Conservation (phyloP, 2,329 filamentous ascomycete species). For the Colletotrichum scovillei region DNA sequence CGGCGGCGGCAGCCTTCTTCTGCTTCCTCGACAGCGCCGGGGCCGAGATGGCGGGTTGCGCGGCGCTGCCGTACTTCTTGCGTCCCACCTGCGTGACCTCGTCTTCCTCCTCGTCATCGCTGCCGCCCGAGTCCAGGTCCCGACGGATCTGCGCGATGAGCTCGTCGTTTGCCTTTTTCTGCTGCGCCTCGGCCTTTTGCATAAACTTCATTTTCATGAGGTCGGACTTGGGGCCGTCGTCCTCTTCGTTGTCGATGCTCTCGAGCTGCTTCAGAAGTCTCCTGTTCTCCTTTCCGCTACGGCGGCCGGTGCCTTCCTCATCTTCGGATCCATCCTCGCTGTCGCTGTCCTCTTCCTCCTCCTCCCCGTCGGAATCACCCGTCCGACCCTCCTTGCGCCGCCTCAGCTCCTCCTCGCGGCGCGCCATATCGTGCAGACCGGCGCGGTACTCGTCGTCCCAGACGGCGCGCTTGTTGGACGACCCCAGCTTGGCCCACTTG, state of each 20-base stretch:
- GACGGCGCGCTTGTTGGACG: slow-evolving; percentile 80
- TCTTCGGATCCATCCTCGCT: slow-evolving; percentile 62
- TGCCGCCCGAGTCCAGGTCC: slow-evolving; percentile 70
- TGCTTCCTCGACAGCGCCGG: slow-evolving; percentile 40
- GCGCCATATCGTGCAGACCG: slow-evolving; percentile 83
- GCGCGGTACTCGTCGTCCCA: slow-evolving; percentile 91
- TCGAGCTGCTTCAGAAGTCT: slow-evolving; percentile 56
- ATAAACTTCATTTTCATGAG: slow-evolving; percentile 93
- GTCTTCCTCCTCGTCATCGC: slow-evolving; percentile 61
- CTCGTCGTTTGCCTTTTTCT: slow-evolving; percentile 84
- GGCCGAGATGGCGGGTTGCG: slow-evolving; percentile 47
- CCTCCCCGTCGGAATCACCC: slow-evolving; percentile 52
- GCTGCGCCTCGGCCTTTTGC: slow-evolving; percentile 84
- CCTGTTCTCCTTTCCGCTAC: slow-evolving; percentile 54
- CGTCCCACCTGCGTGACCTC: slow-evolving; percentile 73
- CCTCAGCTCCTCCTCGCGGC: slow-evolving; percentile 84
- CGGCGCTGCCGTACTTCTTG: slow-evolving; percentile 69
- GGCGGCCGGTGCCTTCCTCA: slow-evolving; percentile 52
- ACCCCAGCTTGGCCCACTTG: slow-evolving; percentile 90
- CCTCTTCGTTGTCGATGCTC: slow-evolving; percentile 54
- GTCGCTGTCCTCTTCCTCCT: slow-evolving; percentile 39
- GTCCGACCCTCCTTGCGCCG: slow-evolving; percentile 80
- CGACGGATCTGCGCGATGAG: slow-evolving; percentile 76
- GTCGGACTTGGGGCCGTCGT: slow-evolving; percentile 69
- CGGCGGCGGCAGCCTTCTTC: slow-evolving; percentile 44